Percentiles rank a stretch among this genome's conserved stretches.
Conservation (phyloP, 2,329 filamentous ascomycete genomes). For the Aspergillus chevalieri region DNA sequence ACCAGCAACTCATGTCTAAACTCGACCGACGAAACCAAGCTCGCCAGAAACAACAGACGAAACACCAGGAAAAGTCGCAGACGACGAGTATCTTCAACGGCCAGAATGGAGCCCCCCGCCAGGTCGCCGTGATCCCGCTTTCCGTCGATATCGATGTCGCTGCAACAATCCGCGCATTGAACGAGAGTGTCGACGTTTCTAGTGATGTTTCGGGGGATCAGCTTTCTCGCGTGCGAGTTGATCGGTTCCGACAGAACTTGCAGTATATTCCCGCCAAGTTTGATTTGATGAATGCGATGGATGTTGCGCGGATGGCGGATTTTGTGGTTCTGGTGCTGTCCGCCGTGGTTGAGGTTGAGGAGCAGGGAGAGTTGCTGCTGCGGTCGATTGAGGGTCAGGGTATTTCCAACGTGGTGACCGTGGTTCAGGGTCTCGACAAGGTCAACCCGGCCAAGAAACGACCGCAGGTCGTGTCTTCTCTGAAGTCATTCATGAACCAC, state of each 20-base stretch:
- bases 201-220: slow-evolving; percentile 55
- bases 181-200: slow-evolving; percentile 72
- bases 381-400: slow-evolving; percentile 88
- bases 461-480: slow-evolving; percentile 67
- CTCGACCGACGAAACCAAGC: slow-evolving; percentile 91
- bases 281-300: slow-evolving; percentile 70
- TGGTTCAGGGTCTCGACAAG: slow-evolving; percentile 71
- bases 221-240: slow-evolving; percentile 62
- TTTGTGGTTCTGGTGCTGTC: slow-evolving; percentile 85
- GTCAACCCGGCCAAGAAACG: slow-evolving; percentile 75
- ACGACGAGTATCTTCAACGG: slow-evolving; percentile 79
- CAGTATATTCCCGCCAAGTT: slow-evolving; percentile 72
- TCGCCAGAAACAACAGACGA: slow-evolving; percentile 78
- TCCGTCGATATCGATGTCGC: slow-evolving; percentile 65
- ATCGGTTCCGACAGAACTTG: slow-evolving; percentile 90
- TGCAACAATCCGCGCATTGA: slow-evolving; percentile 64
- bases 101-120: slow-evolving; percentile 75
- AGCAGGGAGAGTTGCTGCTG: slow-evolving; percentile 75
- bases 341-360: slow-evolving; percentile 68
- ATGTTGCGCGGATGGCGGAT: slow-evolving; percentile 82
- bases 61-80: slow-evolving; percentile 75
- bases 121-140: slow-evolving; percentile 82
- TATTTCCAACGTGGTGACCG: slow-evolving; percentile 82
- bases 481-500: slow-evolving; percentile 88
- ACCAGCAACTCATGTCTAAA: slow-evolving; percentile 97